A percentile compares a stretch with the other conserved stretches of the same genome.
These are phyloP conservation scores for Tulasnella sp. DNA, from an alignment of 768 basidiomycete species.

Conservation along the genomic window DNA sequence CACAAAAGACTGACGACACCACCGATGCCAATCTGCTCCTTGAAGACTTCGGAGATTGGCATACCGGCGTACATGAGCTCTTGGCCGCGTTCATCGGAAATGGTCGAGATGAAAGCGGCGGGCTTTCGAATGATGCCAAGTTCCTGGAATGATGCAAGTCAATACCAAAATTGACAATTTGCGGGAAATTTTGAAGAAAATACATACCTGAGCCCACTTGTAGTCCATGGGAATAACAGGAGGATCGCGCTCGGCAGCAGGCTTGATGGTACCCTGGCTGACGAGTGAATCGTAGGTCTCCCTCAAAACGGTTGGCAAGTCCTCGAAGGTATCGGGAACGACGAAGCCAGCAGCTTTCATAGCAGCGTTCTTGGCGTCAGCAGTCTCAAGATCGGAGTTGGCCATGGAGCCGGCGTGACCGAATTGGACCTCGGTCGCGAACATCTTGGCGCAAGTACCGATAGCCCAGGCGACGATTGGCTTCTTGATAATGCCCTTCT, in stretches of 20 bases:
- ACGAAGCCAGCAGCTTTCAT: slow-evolving; percentile 94
- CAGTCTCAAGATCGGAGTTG: slow-evolving; percentile 94
- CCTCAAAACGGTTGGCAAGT: slow-evolving; percentile 75
- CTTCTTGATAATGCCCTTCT: slow-evolving; percentile 86
- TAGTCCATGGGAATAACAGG: slow-evolving; percentile 99
- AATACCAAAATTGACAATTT: neutral
- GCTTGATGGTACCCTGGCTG: slow-evolving; percentile 48
- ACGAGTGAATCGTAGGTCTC: slow-evolving; percentile 81
- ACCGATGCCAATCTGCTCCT: slow-evolving; percentile 91
- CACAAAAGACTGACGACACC: slow-evolving; percentile 93
- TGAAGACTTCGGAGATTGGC: slow-evolving; percentile 98
- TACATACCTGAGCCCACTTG: slow-evolving; percentile 80
- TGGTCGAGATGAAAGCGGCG: slow-evolving; percentile 97
- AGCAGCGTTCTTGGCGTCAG: slow-evolving; percentile 92
- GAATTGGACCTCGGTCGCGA: slow-evolving; percentile 97
- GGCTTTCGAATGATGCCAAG: slow-evolving; percentile 97
- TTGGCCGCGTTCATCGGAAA: slow-evolving; percentile 98
- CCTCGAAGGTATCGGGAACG: slow-evolving; percentile 96
- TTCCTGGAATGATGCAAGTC: slow-evolving; percentile 31
- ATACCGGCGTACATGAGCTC: slow-evolving; percentile 98
- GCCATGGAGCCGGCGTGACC: slow-evolving; percentile 98
- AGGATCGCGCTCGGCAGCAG: slow-evolving; percentile 70
- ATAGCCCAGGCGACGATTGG: slow-evolving; percentile 99
- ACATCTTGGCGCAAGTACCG: slow-evolving; percentile 99
- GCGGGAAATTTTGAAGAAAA: neutral